A percentile compares a stretch with the other conserved stretches of the same genome.
Evolutionary conservation across 306 rosid genomes (phyloP).

Genomic region (Senna siamea): DNA sequence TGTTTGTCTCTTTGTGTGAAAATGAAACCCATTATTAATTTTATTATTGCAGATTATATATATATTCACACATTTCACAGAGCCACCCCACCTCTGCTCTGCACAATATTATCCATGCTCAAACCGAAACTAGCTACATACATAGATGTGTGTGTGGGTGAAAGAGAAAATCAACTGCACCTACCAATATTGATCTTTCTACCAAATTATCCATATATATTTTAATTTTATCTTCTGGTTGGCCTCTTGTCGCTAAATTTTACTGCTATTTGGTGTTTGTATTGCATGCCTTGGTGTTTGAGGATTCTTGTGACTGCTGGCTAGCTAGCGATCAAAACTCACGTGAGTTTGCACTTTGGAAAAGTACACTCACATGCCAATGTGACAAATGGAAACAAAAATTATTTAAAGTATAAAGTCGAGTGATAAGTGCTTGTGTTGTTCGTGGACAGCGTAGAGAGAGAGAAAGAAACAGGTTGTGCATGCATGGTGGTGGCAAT

Average conservation of each 20-base stretch:
- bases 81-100: neutral
- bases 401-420: constrained; percentile 63
- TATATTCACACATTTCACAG: constrained; percentile 46
- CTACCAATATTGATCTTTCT: constrained; percentile 31
- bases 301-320: constrained; percentile 71
- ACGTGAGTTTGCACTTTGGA: constrained; percentile 91
- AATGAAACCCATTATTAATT: constrained; percentile 34
- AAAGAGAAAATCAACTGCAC: constrained; percentile 20
- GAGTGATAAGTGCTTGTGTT: constrained; percentile 62
- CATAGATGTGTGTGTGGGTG: neutral
- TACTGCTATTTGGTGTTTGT: constrained; percentile 17
- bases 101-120: constrained; percentile 6
- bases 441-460: constrained; percentile 45
- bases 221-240: no score
- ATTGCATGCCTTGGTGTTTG: constrained; percentile 26
- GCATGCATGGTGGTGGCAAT: constrained; percentile 47
- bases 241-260: no score
- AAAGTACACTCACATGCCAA: constrained; percentile 96
- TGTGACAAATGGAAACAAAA: constrained; percentile 72
- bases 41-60: neutral
- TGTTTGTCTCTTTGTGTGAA: constrained; percentile 45
- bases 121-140: neutral
- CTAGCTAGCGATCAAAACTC: constrained; percentile 59
- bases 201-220: neutral
- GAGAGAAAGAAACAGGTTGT: no score